Percentiles rank a stretch among this genome's conserved stretches.
Evolutionary conservation across 106 monocot species (phyloP).

Genomic region (Vanilla planifolia): DNA sequence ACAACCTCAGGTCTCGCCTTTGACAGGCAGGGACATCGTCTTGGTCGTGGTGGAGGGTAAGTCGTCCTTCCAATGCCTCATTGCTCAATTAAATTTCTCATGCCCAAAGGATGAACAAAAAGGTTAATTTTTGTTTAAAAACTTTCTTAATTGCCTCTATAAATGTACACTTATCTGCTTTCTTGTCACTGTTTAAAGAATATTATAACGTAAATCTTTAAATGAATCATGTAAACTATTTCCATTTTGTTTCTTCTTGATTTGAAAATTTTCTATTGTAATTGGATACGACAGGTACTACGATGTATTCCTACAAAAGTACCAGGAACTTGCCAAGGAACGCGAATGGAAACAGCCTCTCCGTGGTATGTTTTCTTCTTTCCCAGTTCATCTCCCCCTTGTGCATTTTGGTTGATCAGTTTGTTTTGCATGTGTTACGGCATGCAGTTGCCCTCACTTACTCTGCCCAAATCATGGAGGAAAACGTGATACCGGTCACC

Average conservation of each 20-base stretch:
- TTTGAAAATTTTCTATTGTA: too few species aligned
- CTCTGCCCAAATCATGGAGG: slow-evolving; percentile 72
- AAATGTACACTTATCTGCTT: too few species aligned
- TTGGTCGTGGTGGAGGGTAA: slow-evolving; percentile 93
- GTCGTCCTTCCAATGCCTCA: background rate
- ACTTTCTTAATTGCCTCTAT: too few species aligned
- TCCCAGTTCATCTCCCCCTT: too few species aligned
- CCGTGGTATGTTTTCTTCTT: slow-evolving; percentile 24
- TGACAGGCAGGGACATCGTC: slow-evolving; percentile 56
- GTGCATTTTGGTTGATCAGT: too few species aligned
- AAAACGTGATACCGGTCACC: slow-evolving; percentile 50
- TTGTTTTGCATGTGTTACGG: background rate
- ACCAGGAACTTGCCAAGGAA: slow-evolving; percentile 41
- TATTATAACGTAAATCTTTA: background rate
- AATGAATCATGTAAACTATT: background rate
- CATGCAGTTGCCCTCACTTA: slow-evolving; percentile 65
- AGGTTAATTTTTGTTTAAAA: too few species aligned
- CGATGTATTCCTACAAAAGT: slow-evolving; percentile 60
- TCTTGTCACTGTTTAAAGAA: too few species aligned
- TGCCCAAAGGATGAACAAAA: too few species aligned
- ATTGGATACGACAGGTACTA: slow-evolving; percentile 47
- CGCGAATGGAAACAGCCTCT: slow-evolving; percentile 65
- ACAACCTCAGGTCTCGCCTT: slow-evolving; percentile 60
- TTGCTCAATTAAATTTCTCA: background rate
- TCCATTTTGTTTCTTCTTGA: too few species aligned